Conservation (phyloP, 2,329 filamentous ascomycete species). For the Graphium sp. region DNA sequence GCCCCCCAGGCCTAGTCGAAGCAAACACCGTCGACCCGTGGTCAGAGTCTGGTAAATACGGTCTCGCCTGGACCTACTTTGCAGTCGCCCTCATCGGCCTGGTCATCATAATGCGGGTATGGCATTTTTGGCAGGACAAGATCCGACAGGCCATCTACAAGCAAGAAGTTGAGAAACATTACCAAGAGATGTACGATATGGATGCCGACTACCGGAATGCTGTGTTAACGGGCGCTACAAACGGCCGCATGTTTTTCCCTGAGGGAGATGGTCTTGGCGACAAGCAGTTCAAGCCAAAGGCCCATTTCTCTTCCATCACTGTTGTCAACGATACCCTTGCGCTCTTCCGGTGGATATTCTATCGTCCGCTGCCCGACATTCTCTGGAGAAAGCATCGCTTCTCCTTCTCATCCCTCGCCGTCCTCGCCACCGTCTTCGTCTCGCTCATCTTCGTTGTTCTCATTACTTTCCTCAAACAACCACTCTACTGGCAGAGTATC, state of each 20-base stretch:
- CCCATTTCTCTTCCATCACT: constrained; percentile 59
- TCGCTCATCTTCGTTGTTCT: constrained; percentile 58
- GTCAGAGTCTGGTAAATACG: constrained; percentile 71
- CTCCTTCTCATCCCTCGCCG: constrained; percentile 65
- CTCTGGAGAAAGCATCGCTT: constrained; percentile 50
- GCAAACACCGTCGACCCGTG: constrained; percentile 60
- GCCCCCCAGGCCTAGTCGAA: constrained; percentile 43
- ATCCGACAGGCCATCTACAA: constrained; percentile 81
- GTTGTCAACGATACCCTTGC: constrained; percentile 65
- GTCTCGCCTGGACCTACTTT: constrained; percentile 77
- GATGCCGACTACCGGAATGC: constrained; percentile 28
- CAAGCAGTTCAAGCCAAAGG: constrained; percentile 42
- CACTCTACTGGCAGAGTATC: constrained; percentile 80
- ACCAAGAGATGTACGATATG: constrained; percentile 32
- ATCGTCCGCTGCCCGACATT: constrained; percentile 66
- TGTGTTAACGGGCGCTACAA: constrained; percentile 28
- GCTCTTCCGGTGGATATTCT: constrained; percentile 78
- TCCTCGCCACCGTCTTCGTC: constrained; percentile 49
- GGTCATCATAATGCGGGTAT: constrained; percentile 56
- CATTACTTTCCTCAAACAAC: constrained; percentile 76
- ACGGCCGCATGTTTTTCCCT: constrained; percentile 60
- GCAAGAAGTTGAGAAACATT: constrained; percentile 56
- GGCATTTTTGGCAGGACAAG: constrained; percentile 87
- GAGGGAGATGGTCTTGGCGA: constrained; percentile 40
- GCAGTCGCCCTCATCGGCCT: constrained; percentile 52